Percentiles rank a stretch among this genome's conserved stretches.
These are phyloP conservation scores for Hypoxylon intermedium DNA, from an alignment of 495 filamentous ascomycete genomes.

Conservation along the genomic window DNA sequence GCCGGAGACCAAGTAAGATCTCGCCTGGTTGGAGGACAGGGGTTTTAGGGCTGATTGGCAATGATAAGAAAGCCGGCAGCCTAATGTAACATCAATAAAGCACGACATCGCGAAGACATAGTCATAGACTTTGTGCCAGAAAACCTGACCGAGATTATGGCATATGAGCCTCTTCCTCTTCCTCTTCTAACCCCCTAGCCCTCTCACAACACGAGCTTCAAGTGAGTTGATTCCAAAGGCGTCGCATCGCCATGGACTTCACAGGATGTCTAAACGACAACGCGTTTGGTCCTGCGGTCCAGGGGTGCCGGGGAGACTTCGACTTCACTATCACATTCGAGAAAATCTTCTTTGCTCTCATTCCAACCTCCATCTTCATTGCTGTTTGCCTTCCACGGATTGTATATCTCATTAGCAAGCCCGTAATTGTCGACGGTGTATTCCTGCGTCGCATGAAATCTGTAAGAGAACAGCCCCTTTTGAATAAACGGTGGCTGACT, in stretches of 20 bases:
- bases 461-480: conserved; percentile 44
- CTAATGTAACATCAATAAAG: background rate
- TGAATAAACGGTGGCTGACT: conserved; percentile 3
- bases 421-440: conserved; percentile 55
- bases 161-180: background rate
- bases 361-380: conserved; percentile 59
- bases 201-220: background rate
- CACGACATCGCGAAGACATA: background rate
- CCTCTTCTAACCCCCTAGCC: background rate
- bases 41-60: too few relatives aligned
- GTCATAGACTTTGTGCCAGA: background rate
- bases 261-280: conserved; percentile 16
- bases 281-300: conserved; percentile 17
- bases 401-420: conserved; percentile 51
- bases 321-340: conserved; percentile 70
- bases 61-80: background rate
- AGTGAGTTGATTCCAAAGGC: background rate
- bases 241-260: conserved; percentile 12
- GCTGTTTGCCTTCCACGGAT: conserved; percentile 56
- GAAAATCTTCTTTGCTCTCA: conserved; percentile 59
- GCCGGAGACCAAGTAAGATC: too few relatives aligned
- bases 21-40: too few relatives aligned
- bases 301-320: conserved; percentile 44
- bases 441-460: conserved; percentile 52
- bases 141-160: too few relatives aligned